Evolutionary conservation across 352 stramenopile species (phyloP).

Genomic region (Pythium myriotylum): DNA sequence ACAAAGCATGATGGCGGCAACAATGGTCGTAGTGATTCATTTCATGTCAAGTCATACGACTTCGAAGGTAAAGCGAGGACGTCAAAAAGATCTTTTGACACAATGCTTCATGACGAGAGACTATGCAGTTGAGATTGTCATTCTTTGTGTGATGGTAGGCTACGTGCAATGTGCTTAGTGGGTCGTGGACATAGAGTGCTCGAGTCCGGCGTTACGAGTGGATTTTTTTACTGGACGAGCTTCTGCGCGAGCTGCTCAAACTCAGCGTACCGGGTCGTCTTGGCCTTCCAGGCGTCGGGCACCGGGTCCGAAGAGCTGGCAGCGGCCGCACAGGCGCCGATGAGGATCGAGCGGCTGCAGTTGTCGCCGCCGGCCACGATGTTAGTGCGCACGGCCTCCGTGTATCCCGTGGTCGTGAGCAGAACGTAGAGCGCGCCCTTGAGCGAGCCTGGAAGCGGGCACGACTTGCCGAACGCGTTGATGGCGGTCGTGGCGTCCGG

Average conservation of each 20-base stretch:
- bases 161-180: no score
- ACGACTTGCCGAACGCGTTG: slow-evolving; percentile 60
- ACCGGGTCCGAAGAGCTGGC: slow-evolving; percentile 24
- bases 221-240: slow-evolving; percentile 40
- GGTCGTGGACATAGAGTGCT: no score
- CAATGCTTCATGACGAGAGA: no score
- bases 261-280: slow-evolving; percentile 45
- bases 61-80: no score
- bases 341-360: slow-evolving; percentile 66
- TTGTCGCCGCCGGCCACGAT: slow-evolving; percentile 69
- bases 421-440: slow-evolving; percentile 65
- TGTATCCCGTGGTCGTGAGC: slow-evolving; percentile 45
- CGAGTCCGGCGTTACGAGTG: no score
- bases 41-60: no score
- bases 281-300: slow-evolving; percentile 51
- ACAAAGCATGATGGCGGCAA: no score
- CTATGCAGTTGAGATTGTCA: no score
- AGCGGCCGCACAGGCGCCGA: slow-evolving; percentile 55
- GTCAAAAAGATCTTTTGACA: no score
- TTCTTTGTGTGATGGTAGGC: no score
- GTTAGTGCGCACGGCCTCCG: slow-evolving; percentile 55
- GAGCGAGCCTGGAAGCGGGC: slow-evolving; percentile 53
- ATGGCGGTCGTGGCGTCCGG: slow-evolving; percentile 48
- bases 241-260: slow-evolving; percentile 44
- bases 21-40: no score